phyloP scores from a whole-genome alignment of 768 basidiomycete species.

The Pleurotus sapidus region DNA sequence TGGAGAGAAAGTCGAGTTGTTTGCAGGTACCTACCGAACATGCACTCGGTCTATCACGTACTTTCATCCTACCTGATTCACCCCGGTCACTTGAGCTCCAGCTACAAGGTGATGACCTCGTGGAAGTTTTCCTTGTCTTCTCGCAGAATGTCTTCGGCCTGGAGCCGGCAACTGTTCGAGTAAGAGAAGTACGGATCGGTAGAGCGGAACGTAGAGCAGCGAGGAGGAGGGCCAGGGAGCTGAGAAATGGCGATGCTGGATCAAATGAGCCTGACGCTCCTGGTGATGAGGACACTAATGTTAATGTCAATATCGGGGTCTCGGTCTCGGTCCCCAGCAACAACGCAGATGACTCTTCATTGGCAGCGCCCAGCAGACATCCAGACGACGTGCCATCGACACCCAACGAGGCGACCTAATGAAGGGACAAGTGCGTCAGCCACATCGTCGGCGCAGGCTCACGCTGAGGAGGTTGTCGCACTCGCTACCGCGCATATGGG shows the following conservation, averaged over 20 bases:
- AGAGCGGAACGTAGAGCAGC: slow-evolving; percentile 86
- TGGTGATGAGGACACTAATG: slow-evolving; percentile 52
- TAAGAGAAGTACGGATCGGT: slow-evolving; percentile 91
- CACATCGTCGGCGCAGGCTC: slow-evolving; percentile 33
- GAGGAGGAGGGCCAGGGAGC: slow-evolving; percentile 73
- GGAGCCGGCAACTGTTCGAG: slow-evolving; percentile 89
- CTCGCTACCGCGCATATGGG: slow-evolving; percentile 72
- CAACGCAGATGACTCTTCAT: neutral
- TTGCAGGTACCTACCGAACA: slow-evolving; percentile 89
- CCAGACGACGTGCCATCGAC: slow-evolving; percentile 10
- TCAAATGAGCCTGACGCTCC: slow-evolving; percentile 38
- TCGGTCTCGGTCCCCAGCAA: slow-evolving; percentile 39
- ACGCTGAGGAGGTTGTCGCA: slow-evolving; percentile 65
- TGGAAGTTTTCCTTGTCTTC: slow-evolving; percentile 90
- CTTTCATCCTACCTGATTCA: slow-evolving; percentile 90
- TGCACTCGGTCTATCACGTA: slow-evolving; percentile 88
- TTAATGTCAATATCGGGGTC: slow-evolving; percentile 63
- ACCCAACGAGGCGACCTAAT: neutral
- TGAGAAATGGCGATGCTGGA: slow-evolving; percentile 47
- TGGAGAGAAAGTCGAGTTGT: slow-evolving; percentile 91
- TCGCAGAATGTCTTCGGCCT: slow-evolving; percentile 90
- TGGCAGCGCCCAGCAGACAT: slow-evolving; percentile 2
- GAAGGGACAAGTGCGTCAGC: slow-evolving; percentile 28
- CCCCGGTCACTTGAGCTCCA: slow-evolving; percentile 85
- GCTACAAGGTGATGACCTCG: slow-evolving; percentile 88